phyloP scores from a whole-genome alignment of 371 early-diverging fungal species.

The Mortierella sp. region DNA sequence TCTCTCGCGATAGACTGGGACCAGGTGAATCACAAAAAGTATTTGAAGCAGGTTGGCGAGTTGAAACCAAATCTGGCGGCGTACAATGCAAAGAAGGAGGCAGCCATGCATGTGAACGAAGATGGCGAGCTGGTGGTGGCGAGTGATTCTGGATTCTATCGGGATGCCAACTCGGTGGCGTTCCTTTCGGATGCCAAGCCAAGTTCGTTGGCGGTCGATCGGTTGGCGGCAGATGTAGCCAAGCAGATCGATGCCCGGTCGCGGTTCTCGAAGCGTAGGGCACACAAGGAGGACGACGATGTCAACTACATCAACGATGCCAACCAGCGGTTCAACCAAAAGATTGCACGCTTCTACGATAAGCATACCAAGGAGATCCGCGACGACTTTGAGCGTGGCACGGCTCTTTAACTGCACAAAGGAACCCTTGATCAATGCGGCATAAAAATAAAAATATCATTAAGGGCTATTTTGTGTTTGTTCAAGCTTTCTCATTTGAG shows the following conservation, averaged over 20 bases:
- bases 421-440: too few relatives aligned
- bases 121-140: slow-evolving; percentile 49
- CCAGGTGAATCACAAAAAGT: slow-evolving; percentile 91
- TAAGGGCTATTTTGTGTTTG: too few relatives aligned
- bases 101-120: slow-evolving; percentile 44
- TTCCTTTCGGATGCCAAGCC: slow-evolving; percentile 76
- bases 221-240: slow-evolving; percentile 79
- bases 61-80: slow-evolving; percentile 87
- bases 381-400: slow-evolving; percentile 91
- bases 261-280: slow-evolving; percentile 79
- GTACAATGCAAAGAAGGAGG: slow-evolving; percentile 79
- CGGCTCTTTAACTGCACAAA: slow-evolving; percentile 56
- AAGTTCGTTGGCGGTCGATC: slow-evolving; percentile 75
- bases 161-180: slow-evolving; percentile 79
- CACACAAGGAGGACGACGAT: slow-evolving; percentile 84
- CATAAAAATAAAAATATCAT: background rate
- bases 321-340: slow-evolving; percentile 95
- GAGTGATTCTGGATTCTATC: slow-evolving; percentile 66
- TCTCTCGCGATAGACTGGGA: slow-evolving; percentile 88
- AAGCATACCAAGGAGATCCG: slow-evolving; percentile 94
- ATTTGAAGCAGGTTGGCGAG: slow-evolving; percentile 79
- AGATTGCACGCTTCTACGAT: slow-evolving; percentile 93
- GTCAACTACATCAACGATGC: slow-evolving; percentile 97
- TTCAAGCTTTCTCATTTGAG: too few relatives aligned
- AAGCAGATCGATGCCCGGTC: slow-evolving; percentile 83